Evolutionary conservation across 139 green algal species (phyloP), one percentile per base, ranked within the genome.

Genomic region (Dunaliella sp.): DNA sequence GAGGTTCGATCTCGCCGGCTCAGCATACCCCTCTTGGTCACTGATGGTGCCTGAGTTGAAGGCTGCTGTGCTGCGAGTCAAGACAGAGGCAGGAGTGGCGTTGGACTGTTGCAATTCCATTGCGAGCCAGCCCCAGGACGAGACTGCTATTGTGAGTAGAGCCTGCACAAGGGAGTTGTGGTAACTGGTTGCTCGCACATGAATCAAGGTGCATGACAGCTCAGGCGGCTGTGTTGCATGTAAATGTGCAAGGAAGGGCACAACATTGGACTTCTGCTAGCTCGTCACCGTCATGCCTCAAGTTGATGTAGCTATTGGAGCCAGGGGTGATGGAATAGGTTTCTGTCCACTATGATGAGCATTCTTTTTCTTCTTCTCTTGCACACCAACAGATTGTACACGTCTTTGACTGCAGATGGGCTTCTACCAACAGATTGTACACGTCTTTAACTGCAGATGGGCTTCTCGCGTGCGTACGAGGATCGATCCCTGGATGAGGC

Each of bases 391-490:
- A n/a, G n/a, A n/a, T n/a, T n/a, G n/a, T n/a, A n/a, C n/a, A n/a
- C n/a, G n/a, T n/a, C n/a, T n/a, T n/a, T n/a, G n/a, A n/a, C n/a
- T n/a, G n/a, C n/a, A n/a, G n/a, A n/a, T n/a, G n/a, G n/a, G n/a
- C n/a, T n/a, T n/a, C n/a, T n/a, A n/a, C n/a, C n/a, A n/a, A n/a
- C n/a, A n/a, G n/a, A n/a, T n/a, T n/a, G n/a, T n/a, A n/a, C n/a
- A n/a, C n/a, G n/a, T n/a, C n/a, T n/a, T n/a, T 74, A 21, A 3
- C 78, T 59, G 26, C 79, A 91, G 88, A 26, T 86, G 0, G 74
- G 80, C 3, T 82, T 89, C 65, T 88, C 84, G 2, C 83, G 86
- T 1, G 73, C 83, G 58, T 86, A 77, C 77, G 83, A 91, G 80
- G 88, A 91, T 33, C 36, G 73, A 34, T n/a, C 32, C 2, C 79